Conservation (phyloP, 2,329 filamentous ascomycete genomes). For the Coleophoma eucalyptorum region DNA sequence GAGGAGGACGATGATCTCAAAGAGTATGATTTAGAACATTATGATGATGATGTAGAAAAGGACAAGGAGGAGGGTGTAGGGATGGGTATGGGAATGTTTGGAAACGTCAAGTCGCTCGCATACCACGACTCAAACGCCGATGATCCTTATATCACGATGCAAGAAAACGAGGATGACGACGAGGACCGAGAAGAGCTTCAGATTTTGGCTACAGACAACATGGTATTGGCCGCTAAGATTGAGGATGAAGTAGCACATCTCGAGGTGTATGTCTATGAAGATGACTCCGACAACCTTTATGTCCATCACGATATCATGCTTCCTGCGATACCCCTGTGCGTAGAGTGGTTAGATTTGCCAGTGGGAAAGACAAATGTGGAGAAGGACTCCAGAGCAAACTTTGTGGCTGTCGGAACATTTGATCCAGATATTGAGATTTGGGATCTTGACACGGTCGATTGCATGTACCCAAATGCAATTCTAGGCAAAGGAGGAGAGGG, state of each 20-base stretch:
- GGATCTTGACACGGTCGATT: slow-evolving; percentile 93
- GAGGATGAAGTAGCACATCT: slow-evolving; percentile 96
- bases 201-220: slow-evolving; percentile 87
- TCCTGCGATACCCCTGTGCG: slow-evolving; percentile 88
- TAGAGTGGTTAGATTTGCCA: slow-evolving; percentile 95
- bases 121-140: slow-evolving; percentile 95
- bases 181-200: slow-evolving; percentile 93
- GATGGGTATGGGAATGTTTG: slow-evolving; percentile 86
- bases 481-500: slow-evolving; percentile 66
- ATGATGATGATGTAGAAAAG: slow-evolving; percentile 76
- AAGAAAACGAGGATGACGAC: slow-evolving; percentile 60
- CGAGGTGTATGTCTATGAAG: slow-evolving; percentile 97
- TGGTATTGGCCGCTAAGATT: slow-evolving; percentile 87
- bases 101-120: slow-evolving; percentile 87
- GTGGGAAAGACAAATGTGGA: slow-evolving; percentile 66
- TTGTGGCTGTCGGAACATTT: slow-evolving; percentile 93
- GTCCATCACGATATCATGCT: slow-evolving; percentile 99
- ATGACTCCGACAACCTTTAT: slow-evolving; percentile 92
- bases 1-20: slow-evolving; percentile 82
- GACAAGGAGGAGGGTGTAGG: slow-evolving; percentile 53
- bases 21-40: slow-evolving; percentile 94
- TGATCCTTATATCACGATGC: slow-evolving; percentile 92
- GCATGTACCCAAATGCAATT: slow-evolving; percentile 97
- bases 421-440: slow-evolving; percentile 98
- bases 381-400: slow-evolving; percentile 74